A percentile compares a stretch with the other conserved stretches of the same genome.
phyloP scores from a whole-genome alignment of 2,329 filamentous ascomycete species.

The Purpureocillium lavendulum region DNA sequence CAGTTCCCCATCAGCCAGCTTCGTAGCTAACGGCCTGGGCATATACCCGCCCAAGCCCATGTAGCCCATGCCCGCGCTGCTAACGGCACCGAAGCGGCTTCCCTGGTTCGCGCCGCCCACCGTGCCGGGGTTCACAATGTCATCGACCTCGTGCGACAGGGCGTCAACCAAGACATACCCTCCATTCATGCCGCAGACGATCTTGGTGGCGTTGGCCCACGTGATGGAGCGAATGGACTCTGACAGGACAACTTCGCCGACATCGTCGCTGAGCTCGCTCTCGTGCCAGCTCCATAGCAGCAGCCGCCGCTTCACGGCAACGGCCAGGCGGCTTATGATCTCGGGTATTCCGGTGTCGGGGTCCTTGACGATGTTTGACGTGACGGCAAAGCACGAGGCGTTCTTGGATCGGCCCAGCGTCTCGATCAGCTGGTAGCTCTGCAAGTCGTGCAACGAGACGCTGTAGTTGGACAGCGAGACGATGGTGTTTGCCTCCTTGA shows the following conservation, averaged over 20 bases:
- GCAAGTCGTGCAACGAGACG: conserved; percentile 82
- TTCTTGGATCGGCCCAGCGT: conserved; percentile 76
- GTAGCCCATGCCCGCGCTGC: conserved; percentile 86
- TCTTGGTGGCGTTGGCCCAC: conserved; percentile 79
- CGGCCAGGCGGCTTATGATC: conserved; percentile 84
- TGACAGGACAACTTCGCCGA: conserved; percentile 67
- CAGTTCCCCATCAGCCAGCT: conserved; percentile 74
- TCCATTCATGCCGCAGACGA: conserved; percentile 85
- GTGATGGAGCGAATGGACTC: conserved; percentile 83
- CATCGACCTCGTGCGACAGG: conserved; percentile 60
- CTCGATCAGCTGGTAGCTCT: conserved; percentile 75
- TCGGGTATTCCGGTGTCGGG: conserved; percentile 77
- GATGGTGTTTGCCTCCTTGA: conserved; percentile 89
- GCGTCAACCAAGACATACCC: conserved; percentile 88
- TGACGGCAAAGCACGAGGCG: conserved; percentile 83
- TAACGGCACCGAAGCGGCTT: conserved; percentile 73
- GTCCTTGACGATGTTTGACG: conserved; percentile 92
- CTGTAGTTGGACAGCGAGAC: conserved; percentile 86
- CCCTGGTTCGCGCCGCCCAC: conserved; percentile 56
- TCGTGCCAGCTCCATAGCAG: conserved; percentile 95
- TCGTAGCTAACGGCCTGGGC: conserved; percentile 80
- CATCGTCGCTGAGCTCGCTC: conserved; percentile 71
- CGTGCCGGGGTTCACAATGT: conserved; percentile 70
- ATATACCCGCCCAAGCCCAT: conserved; percentile 91
- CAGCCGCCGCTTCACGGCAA: conserved; percentile 85